phyloP scores from a whole-genome alignment of 2,329 filamentous ascomycete species.

The Trichoderma aggressivum region DNA sequence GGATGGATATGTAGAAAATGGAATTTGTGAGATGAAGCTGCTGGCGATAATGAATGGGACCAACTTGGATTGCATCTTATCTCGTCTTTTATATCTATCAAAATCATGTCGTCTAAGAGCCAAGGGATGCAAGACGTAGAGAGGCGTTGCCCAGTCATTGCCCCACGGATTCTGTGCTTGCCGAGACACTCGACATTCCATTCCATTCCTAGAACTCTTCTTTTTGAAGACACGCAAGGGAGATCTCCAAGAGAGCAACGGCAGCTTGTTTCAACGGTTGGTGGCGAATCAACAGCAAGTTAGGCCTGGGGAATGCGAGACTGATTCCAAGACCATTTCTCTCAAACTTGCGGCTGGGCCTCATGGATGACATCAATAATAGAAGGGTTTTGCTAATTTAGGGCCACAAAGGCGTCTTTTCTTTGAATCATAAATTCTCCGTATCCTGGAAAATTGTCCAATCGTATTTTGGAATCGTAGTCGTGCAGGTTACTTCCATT shows the following conservation, averaged over 20 bases:
- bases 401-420: background rate
- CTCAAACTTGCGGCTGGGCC: background rate
- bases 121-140: background rate
- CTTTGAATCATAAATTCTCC: background rate
- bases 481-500: background rate
- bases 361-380: background rate
- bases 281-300: background rate
- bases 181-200: background rate
- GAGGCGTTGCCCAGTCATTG: background rate
- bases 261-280: background rate
- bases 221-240: background rate
- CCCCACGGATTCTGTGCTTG: background rate
- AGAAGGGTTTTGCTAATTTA: background rate
- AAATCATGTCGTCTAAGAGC: background rate
- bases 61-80: background rate
- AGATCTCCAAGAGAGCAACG: background rate
- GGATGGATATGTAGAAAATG: background rate
- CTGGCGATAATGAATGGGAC: too few species aligned
- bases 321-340: background rate
- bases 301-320: background rate
- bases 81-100: slow-evolving; percentile 4
- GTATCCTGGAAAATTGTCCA: background rate
- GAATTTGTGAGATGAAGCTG: background rate
- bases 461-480: background rate
- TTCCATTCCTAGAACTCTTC: background rate